Evolutionary conservation across 768 basidiomycete species (phyloP).

Genomic region (Tulasnella sp.): DNA sequence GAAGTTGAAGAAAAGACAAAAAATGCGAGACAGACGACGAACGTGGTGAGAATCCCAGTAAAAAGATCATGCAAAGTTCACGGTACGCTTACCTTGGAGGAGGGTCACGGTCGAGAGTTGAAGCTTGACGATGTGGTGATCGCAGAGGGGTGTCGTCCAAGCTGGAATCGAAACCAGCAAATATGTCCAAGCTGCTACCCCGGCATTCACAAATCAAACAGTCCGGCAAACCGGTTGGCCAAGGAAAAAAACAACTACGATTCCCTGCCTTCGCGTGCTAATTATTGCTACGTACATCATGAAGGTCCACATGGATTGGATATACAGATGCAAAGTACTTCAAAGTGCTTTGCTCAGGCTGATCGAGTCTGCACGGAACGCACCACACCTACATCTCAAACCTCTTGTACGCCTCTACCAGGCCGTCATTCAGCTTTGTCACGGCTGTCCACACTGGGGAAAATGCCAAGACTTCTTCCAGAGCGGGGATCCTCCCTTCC

Average conservation of each 20-base stretch:
- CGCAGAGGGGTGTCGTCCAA: neutral
- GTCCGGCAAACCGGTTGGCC: neutral
- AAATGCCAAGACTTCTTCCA: conserved; percentile 57
- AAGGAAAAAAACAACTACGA: too few species aligned
- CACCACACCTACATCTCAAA: conserved; percentile 27
- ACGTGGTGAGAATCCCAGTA: neutral
- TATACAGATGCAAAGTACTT: neutral
- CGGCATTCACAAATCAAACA: neutral
- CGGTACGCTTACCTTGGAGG: neutral
- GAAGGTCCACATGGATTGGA: neutral
- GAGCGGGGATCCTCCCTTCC: conserved; percentile 51
- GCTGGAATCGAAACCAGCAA: neutral
- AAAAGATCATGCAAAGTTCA: neutral
- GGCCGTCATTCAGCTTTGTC: conserved; percentile 46
- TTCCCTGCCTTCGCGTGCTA: neutral
- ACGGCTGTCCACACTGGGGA: conserved; percentile 62
- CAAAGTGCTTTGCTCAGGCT: neutral
- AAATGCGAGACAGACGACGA: neutral
- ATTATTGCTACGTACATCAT: neutral
- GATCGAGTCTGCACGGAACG: neutral
- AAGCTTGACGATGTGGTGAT: neutral
- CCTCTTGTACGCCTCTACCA: conserved; percentile 46
- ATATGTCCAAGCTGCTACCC: neutral
- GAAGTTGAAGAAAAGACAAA: neutral
- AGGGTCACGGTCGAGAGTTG: neutral